Percentiles rank a stretch among this genome's conserved stretches.
Evolutionary conservation across 108 stramenopile genomes (phyloP).

Genomic region (Poteriospumella lacustris): DNA sequence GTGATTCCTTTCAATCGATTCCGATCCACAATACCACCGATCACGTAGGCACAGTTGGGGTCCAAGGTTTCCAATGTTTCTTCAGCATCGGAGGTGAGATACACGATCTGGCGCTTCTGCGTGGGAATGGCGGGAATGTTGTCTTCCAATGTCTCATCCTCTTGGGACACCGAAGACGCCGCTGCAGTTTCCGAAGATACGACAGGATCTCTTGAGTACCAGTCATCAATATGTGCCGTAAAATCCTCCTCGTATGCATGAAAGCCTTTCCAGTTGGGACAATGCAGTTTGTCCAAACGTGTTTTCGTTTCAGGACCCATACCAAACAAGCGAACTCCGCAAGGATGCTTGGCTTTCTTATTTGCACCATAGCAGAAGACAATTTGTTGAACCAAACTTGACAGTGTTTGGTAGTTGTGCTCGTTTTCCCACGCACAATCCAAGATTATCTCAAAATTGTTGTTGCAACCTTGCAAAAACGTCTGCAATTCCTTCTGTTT

Average conservation of each 20-base stretch:
- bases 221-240: not conserved
- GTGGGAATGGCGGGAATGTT: too few relatives aligned
- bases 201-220: too few relatives aligned
- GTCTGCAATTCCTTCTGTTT: not conserved
- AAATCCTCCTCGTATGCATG: not conserved
- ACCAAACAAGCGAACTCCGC: not conserved
- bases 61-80: slow-evolving; percentile 18
- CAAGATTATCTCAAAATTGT: not conserved
- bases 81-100: slow-evolving; percentile 35
- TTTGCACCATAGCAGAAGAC: slow-evolving; percentile 36
- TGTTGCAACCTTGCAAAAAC: not conserved
- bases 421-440: slow-evolving; percentile 31
- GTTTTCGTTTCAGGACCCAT: not conserved
- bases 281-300: not conserved
- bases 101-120: slow-evolving; percentile 28
- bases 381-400: slow-evolving; percentile 29
- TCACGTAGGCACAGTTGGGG: slow-evolving; percentile 26
- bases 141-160: not conserved
- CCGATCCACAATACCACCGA: slow-evolving; percentile 42
- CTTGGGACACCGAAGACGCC: not conserved
- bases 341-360: not conserved
- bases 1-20: slow-evolving; percentile 36
- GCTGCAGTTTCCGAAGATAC: not conserved
- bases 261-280: slow-evolving; percentile 11
- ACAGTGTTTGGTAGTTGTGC: slow-evolving; percentile 1